Evolutionary conservation across 1,139 yeast genomes (phyloP), one percentile per base, ranked within the genome.

Genomic region (Yamadazyma jaroonii): DNA sequence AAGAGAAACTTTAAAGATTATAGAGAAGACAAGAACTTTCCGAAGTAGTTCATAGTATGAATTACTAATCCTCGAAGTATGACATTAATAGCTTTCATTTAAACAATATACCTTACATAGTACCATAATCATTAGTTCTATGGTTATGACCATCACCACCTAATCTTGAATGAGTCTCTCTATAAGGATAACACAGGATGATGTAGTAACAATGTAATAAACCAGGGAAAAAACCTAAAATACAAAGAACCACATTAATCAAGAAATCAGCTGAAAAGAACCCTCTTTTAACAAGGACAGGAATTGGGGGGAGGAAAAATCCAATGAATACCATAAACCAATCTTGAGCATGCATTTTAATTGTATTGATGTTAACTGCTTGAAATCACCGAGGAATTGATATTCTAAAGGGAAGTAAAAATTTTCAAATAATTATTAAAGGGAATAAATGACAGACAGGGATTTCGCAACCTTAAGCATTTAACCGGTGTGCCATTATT

Each of bases 151-250:
- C 66, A 34, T 58, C 62, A 6, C 64, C 65, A 6, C 64, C 65
- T 14, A 62, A 39, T 3, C 50, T 45, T 10, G 56, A 52, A 34
- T 53, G 50, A 2, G 56, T 51, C 32, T 71, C 71, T 12, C 69
- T 65, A 48, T 73, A 67, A 6, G 84, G 84, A 47, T 78, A 75
- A 41, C 64, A 57, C 39, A 76, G 68, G 39, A 79, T 79, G 46
- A 79, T 74, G 54, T 80, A 83, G 59, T 81, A 71, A 33, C 78
- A 69, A 52, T 82, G 89, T 44, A 82, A 58, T 39, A 83, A 62
- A 6, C 96, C 96, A 0, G 97, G 97, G 43, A 89, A 57, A 60
- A 78, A 84, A 3, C 96, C 96, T 36, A 89, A 68, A 36, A 83
- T 49, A 60, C 90, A 85, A 37, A 89, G 70, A 26, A 86, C 73